Percentiles rank a stretch among this genome's conserved stretches.
Evolutionary conservation across 116 monocot genomes (phyloP).

Genomic region (Zostera marina): DNA sequence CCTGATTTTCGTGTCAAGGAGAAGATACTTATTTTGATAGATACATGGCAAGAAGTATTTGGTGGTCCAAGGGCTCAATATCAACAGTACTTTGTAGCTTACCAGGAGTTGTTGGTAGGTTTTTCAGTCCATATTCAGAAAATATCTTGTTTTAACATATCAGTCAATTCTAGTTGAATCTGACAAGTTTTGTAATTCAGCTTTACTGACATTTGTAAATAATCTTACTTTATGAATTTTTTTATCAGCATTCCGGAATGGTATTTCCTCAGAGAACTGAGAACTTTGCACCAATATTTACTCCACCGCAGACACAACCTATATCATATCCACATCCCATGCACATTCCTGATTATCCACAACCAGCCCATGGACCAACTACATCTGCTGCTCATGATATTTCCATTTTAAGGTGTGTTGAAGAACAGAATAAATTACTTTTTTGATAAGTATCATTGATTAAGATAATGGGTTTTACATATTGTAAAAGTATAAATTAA

Average conservation of each 20-base stretch:
- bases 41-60: slow-evolving; percentile 99
- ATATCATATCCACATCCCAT: slow-evolving; percentile 43
- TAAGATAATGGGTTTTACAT: no score
- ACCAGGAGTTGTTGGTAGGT: slow-evolving; percentile 76
- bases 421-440: not conserved
- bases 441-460: not conserved
- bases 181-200: not conserved
- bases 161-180: not conserved
- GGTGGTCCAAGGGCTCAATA: slow-evolving; percentile 84
- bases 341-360: slow-evolving; percentile 29
- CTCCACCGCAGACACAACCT: slow-evolving; percentile 67
- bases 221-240: not conserved
- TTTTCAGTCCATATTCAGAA: not conserved
- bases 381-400: slow-evolving; percentile 38
- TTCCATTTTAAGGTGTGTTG: slow-evolving; percentile 54
- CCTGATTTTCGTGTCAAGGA: slow-evolving; percentile 92
- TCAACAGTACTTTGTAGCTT: slow-evolving; percentile 82
- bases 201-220: not conserved
- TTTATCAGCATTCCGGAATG: slow-evolving; percentile 58
- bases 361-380: slow-evolving; percentile 52
- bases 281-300: slow-evolving; percentile 73
- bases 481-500: no score
- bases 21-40: slow-evolving; percentile 70
- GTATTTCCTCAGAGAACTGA: slow-evolving; percentile 78
- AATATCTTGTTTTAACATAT: not conserved